Conservation (phyloP, 1,284 basidiomycete genomes). For the Sanghuangporus weigelae region DNA sequence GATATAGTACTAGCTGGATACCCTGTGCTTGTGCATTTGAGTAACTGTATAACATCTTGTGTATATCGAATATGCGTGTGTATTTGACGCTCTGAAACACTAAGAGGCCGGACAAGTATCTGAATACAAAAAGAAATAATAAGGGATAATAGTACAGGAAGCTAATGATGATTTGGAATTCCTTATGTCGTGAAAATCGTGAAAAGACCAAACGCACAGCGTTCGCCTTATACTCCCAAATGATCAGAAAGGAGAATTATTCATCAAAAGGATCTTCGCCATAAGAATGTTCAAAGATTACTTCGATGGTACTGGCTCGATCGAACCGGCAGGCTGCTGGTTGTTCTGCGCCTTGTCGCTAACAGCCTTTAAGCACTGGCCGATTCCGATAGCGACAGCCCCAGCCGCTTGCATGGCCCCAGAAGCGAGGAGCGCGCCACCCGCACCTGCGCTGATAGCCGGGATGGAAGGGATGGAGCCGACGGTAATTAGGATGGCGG, state of each 20-base stretch:
- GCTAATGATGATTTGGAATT: background rate
- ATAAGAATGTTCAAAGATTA: background rate
- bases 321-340: background rate
- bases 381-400: slow-evolving; percentile 67
- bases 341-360: slow-evolving; percentile 30
- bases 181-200: background rate
- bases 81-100: background rate
- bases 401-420: slow-evolving; percentile 70
- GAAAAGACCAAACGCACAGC: background rate
- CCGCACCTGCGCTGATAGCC: slow-evolving; percentile 56
- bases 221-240: background rate
- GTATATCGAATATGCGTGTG: background rate
- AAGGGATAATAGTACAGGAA: background rate
- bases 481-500: slow-evolving; percentile 70
- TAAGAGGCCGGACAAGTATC: background rate
- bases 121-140: background rate
- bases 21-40: background rate
- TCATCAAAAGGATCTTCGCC: background rate
- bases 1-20: background rate
- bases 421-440: slow-evolving; percentile 64
- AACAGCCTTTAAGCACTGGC: slow-evolving; percentile 43
- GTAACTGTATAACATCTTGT: background rate
- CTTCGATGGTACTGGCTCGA: background rate
- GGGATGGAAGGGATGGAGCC: slow-evolving; percentile 68
- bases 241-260: background rate